phyloP scores from a whole-genome alignment of 148 eudicot species.

The Pharnaceum exiguum region DNA sequence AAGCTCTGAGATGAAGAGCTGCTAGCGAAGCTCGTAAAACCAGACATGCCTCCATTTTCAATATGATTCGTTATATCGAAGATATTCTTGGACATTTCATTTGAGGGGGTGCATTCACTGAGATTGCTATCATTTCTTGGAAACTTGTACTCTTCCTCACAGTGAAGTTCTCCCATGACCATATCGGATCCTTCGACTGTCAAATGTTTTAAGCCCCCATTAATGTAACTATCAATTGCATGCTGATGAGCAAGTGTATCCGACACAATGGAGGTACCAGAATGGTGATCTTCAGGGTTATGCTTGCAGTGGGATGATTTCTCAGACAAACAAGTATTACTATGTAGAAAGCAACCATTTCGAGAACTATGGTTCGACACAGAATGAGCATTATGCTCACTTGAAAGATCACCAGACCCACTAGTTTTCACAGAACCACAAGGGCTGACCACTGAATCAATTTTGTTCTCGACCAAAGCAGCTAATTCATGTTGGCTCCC shows the following conservation, averaged over 20 bases:
- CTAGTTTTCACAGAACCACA: slow-evolving; percentile 17
- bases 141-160: slow-evolving; percentile 31
- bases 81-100: slow-evolving; percentile 26
- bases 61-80: slow-evolving; percentile 20
- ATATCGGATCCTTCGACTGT: slow-evolving; percentile 30
- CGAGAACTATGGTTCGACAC: background rate
- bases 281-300: slow-evolving; percentile 24
- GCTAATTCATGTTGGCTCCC: slow-evolving; percentile 1
- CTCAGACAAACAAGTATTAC: slow-evolving; percentile 1
- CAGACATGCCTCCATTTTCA: slow-evolving; percentile 22
- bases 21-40: slow-evolving; percentile 37
- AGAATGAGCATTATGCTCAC: slow-evolving; percentile 10
- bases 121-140: slow-evolving; percentile 16
- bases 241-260: slow-evolving; percentile 27
- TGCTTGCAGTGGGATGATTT: slow-evolving; percentile 14
- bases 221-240: slow-evolving; percentile 7
- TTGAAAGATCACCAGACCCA: background rate
- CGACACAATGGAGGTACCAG: slow-evolving; percentile 28
- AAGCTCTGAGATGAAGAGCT: slow-evolving; percentile 35
- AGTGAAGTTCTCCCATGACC: slow-evolving; percentile 24
- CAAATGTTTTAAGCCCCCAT: slow-evolving; percentile 23
- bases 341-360: slow-evolving; percentile 7
- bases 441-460: slow-evolving; percentile 4
- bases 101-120: slow-evolving; percentile 16
- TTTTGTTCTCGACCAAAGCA: slow-evolving; percentile 3